phyloP scores from a whole-genome alignment of 495 filamentous ascomycete species.

The Penicillium nucicola region DNA sequence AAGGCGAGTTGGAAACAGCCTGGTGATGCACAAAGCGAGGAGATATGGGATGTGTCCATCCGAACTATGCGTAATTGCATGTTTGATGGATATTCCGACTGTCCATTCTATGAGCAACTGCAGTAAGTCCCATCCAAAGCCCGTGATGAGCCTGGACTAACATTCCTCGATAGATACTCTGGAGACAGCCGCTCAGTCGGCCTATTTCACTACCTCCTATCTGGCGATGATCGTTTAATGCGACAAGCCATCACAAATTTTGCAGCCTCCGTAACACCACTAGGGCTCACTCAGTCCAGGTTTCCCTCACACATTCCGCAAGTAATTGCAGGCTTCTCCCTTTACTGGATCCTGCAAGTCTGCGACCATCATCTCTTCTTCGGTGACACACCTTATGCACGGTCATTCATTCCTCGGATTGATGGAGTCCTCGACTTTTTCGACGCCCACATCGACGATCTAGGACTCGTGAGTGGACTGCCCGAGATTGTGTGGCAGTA shows the following conservation, averaged over 20 bases:
- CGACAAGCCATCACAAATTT: constrained; percentile 37
- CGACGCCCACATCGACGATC: constrained; percentile 21
- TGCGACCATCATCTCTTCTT: constrained; percentile 36
- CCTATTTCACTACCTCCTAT: constrained; percentile 37
- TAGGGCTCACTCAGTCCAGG: constrained; percentile 34
- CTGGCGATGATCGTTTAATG: constrained; percentile 36
- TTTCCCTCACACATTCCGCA: constrained; percentile 35
- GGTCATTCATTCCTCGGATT: constrained; percentile 29
- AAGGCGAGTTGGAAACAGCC: constrained; percentile 27
- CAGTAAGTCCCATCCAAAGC: constrained; percentile 21
- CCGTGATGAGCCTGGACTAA: neutral
- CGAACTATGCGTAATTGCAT: constrained; percentile 38
- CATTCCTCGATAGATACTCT: constrained; percentile 15
- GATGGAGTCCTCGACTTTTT: constrained; percentile 40
- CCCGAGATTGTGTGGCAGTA: constrained; percentile 34
- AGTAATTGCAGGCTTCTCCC: constrained; percentile 33
- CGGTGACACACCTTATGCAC: constrained; percentile 25
- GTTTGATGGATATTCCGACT: constrained; percentile 40
- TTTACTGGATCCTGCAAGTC: constrained; percentile 37
- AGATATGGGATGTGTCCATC: constrained; percentile 32
- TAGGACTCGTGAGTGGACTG: constrained; percentile 30
- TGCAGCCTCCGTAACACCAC: constrained; percentile 24
- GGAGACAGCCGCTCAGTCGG: constrained; percentile 30
- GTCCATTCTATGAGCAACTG: constrained; percentile 40
- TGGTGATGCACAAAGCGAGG: constrained; percentile 6